Evolutionary conservation across 305 asterid species (phyloP), one percentile per base, ranked within the genome.

Genomic region (Rubia tinctorum): DNA sequence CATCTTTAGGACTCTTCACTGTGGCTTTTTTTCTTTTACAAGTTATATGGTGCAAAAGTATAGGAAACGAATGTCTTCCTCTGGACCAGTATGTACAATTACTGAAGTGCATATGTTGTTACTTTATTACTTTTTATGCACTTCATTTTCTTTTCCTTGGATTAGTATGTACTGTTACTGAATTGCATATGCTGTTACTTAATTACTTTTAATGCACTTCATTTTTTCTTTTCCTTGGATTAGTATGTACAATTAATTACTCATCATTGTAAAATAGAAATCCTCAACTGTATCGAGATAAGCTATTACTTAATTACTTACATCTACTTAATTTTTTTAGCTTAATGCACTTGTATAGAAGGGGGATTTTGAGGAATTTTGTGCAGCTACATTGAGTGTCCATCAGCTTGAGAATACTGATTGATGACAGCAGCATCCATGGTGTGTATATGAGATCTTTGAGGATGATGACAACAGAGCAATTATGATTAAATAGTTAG

Each of bases 291-390:
- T 27, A 43, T 43, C 30, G 0, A 15, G 23, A 59, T 20, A 66
- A 76, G 34, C 47, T 42, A 71, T 23, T 80, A 42, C 79, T 80
- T 53, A 83, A 60, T 63, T 44, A 27, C 59, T 11, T 30, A 42
- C 45, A 27, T 61, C 34, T 63, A 70, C 75, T 62, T 74, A 20
- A 30, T 30, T 30, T 30, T 73, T 62, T 74, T 27, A 95, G 99
- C 96, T 95, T 49, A 95, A 87, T 81, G 97, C 93, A 65, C 98
- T 95, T 68, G 72, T 92, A 91, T 79, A 86, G 99, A 88, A 90
- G 97, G 77, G 91, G 97, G 94, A 95, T 80, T 95, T 92, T 27
- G 99, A 95, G 82, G 99, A 95, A 79, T 94, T 94, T 87, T 90
- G 97, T 68, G 95, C 98, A 6, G 97, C 98, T 75, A 88, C 92